Evolutionary conservation across 2,329 filamentous ascomycete species (phyloP).

Genomic region (Thielaviopsis euricoi): DNA sequence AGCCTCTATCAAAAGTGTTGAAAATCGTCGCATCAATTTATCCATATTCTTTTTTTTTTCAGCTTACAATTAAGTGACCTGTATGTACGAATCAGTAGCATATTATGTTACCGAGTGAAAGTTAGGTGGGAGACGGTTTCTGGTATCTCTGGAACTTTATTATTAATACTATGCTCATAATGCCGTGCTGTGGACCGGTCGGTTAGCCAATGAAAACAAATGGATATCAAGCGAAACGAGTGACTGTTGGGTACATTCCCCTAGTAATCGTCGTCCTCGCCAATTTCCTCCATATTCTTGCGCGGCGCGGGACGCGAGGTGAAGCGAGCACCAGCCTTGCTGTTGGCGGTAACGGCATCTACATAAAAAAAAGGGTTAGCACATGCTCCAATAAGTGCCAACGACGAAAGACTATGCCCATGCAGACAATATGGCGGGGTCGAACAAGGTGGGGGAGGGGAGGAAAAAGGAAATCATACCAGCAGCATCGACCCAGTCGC

Average conservation of each 20-base stretch:
- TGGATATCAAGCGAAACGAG: background rate
- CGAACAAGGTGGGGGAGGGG: constrained; percentile 1
- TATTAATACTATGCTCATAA: background rate
- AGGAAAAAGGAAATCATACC: constrained; percentile 23
- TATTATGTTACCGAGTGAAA: too few species aligned
- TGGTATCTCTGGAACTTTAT: constrained; percentile 1
- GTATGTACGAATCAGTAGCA: too few species aligned
- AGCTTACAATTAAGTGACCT: background rate
- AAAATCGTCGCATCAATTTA: background rate
- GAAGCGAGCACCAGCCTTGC: constrained; percentile 8
- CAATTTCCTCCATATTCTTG: constrained; percentile 9
- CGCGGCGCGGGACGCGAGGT: constrained; percentile 7
- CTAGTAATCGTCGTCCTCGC: constrained; percentile 8
- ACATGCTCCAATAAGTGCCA: background rate
- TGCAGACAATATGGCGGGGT: background rate
- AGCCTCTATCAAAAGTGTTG: background rate
- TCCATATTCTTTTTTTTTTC: background rate
- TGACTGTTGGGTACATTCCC: background rate
- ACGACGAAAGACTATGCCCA: background rate
- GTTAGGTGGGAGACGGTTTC: background rate
- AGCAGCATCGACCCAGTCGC: constrained; percentile 89
- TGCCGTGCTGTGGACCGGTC: constrained; percentile 5
- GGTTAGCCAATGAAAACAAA: background rate
- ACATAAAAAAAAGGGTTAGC: background rate
- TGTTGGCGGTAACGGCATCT: constrained; percentile 8